A percentile compares a stretch with the other conserved stretches of the same genome.
Conservation (phyloP, 176 grass and related monocot genomes). For the Zoysia pacifica region DNA sequence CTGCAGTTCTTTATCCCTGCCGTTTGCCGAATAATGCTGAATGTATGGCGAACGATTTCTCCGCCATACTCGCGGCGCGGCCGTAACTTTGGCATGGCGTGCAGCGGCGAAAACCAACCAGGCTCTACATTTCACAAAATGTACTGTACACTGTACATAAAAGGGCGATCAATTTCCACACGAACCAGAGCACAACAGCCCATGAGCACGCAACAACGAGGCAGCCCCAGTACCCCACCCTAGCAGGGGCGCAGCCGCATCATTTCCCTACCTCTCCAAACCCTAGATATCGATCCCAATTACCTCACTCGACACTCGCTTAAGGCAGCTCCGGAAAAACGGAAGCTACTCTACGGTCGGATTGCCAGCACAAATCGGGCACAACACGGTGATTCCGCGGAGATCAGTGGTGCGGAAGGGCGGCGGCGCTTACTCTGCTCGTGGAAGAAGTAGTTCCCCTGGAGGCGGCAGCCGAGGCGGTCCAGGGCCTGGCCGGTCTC, state of each 20-base stretch:
- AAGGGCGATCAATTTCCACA: conserved; percentile 10
- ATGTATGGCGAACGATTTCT: too few relatives aligned
- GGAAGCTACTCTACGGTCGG: not conserved
- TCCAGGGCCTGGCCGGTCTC: conserved; percentile 95
- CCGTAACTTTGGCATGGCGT: too few relatives aligned
- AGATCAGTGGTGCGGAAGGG: not conserved
- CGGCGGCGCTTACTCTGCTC: conserved; percentile 68
- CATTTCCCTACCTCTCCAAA: conserved; percentile 16
- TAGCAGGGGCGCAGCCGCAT: not conserved
- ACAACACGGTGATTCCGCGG: not conserved
- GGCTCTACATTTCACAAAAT: conserved; percentile 4
- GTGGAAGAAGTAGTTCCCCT: conserved; percentile 95
- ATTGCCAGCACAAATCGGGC: not conserved
- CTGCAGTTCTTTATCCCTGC: too few relatives aligned
- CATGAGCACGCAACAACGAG: not conserved
- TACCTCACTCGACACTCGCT: not conserved
- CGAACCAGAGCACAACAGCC: not conserved
- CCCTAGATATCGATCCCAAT: conserved; percentile 35
- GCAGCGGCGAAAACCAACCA: too few relatives aligned
- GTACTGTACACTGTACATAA: not conserved
- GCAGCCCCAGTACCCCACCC: not conserved
- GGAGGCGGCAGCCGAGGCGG: conserved; percentile 88
- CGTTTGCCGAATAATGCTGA: too few relatives aligned
- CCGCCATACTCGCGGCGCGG: too few relatives aligned
- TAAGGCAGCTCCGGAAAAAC: not conserved